A percentile compares a stretch with the other conserved stretches of the same genome.
phyloP scores from a whole-genome alignment of 2,329 filamentous ascomycete genomes.

The Colletotrichum graminicola region DNA sequence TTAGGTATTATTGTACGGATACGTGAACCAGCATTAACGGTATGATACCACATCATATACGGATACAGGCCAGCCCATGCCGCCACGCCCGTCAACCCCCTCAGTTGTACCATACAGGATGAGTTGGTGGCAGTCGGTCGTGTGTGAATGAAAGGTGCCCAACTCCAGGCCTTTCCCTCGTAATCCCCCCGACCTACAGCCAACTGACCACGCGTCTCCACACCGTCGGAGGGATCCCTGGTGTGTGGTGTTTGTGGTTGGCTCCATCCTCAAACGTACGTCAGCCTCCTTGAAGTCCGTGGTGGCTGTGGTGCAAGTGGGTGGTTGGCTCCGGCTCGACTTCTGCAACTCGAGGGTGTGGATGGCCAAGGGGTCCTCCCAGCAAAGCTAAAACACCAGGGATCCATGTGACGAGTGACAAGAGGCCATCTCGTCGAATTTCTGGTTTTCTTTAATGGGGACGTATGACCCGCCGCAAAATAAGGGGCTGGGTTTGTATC shows the following conservation, averaged over 20 bases:
- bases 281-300: constrained; percentile 34
- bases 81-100: constrained; percentile 27
- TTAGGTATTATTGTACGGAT: too few relatives aligned
- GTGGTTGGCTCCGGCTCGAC: not conserved
- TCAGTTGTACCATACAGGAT: too few relatives aligned
- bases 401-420: constrained; percentile 11
- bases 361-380: constrained; percentile 6
- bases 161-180: too few relatives aligned
- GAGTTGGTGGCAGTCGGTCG: too few relatives aligned
- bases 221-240: constrained; percentile 1
- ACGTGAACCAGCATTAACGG: too few relatives aligned
- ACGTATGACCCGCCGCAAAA: constrained; percentile 26
- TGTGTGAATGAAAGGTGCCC: too few relatives aligned
- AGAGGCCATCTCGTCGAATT: constrained; percentile 2
- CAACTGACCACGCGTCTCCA: constrained; percentile 14
- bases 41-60: not conserved
- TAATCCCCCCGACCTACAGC: too few relatives aligned
- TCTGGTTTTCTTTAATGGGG: constrained; percentile 34
- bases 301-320: not conserved
- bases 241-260: constrained; percentile 19
- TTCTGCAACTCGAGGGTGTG: not conserved
- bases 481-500: constrained; percentile 34
- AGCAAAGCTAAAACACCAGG: constrained; percentile 35
- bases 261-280: constrained; percentile 37
- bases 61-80: constrained; percentile 22